These are phyloP conservation scores for Rosa hybrid DNA, from an alignment of 331 rosid genomes.

Conservation along the genomic window DNA sequence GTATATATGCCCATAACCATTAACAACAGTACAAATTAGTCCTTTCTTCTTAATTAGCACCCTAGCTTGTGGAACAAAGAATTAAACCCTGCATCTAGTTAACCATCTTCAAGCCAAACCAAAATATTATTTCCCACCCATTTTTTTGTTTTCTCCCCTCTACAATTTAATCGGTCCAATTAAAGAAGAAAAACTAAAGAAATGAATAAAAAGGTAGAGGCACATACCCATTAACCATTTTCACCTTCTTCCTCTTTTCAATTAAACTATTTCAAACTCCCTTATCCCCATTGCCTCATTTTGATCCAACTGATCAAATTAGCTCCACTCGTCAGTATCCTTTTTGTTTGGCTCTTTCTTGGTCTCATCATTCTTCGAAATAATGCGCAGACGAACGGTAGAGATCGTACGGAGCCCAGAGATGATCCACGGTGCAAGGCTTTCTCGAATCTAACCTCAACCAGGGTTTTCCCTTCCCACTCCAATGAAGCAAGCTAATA, in stretches of 20 bases:
- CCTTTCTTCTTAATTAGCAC: background rate
- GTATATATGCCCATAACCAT: background rate
- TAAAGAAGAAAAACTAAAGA: background rate
- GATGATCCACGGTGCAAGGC: conserved; percentile 82
- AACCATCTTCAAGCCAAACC: conserved; percentile 1
- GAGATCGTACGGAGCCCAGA: conserved; percentile 91
- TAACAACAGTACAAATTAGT: background rate
- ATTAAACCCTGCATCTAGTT: background rate
- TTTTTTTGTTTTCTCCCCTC: background rate
- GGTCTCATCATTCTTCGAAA: conserved; percentile 62
- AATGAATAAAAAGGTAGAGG: background rate
- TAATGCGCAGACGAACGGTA: conserved; percentile 55
- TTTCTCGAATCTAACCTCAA: conserved; percentile 81
- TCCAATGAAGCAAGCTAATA: conserved; percentile 83
- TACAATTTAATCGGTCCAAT: background rate
- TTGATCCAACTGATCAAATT: background rate
- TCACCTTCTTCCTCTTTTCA: conserved; percentile 16
- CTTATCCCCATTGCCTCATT: background rate
- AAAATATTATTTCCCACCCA: background rate
- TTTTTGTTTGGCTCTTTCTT: background rate
- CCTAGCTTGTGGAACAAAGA: conserved; percentile 1
- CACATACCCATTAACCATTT: conserved; percentile 22
- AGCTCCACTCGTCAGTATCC: background rate
- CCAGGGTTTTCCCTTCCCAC: conserved; percentile 96
- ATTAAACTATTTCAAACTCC: background rate